Evolutionary conservation across 306 rosid genomes (phyloP).

Genomic region (Boehmeria nivea): DNA sequence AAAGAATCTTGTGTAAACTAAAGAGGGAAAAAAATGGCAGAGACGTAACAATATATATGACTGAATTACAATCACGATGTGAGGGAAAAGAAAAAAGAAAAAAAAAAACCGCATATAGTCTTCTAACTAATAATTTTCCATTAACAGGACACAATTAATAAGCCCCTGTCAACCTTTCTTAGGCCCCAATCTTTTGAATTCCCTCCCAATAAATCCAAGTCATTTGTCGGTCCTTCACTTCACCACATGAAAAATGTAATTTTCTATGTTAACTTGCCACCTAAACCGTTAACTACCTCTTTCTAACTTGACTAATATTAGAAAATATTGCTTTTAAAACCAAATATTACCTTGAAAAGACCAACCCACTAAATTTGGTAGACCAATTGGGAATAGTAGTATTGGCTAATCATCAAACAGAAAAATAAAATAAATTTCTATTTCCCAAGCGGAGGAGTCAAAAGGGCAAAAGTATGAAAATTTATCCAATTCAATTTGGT

Average conservation of each 20-base stretch:
- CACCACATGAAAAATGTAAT: slow-evolving; percentile 9
- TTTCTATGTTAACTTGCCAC: slow-evolving; percentile 25
- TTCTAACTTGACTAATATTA: background rate
- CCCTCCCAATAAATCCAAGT: slow-evolving; percentile 7
- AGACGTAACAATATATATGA: too few species aligned
- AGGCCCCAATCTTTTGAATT: slow-evolving; percentile 15
- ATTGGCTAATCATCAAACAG: background rate
- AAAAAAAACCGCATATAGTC: too few species aligned
- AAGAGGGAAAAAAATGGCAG: too few species aligned
- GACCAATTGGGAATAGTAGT: background rate
- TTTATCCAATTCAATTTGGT: too few species aligned
- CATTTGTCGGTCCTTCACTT: background rate
- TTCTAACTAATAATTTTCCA: background rate
- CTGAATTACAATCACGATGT: too few species aligned
- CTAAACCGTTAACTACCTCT: background rate
- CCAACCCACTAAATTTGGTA: background rate
- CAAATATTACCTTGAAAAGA: background rate
- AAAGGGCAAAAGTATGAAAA: too few species aligned
- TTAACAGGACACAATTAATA: background rate
- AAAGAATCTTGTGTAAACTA: too few species aligned
- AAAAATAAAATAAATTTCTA: background rate
- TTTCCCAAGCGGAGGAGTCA: background rate
- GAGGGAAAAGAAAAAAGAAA: too few species aligned
- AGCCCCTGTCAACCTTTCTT: slow-evolving; percentile 6
- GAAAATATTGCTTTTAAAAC: background rate